Evolutionary conservation across 1,139 yeast genomes (phyloP), one percentile per base, ranked within the genome.

Genomic region (Hanseniaspora sp.): DNA sequence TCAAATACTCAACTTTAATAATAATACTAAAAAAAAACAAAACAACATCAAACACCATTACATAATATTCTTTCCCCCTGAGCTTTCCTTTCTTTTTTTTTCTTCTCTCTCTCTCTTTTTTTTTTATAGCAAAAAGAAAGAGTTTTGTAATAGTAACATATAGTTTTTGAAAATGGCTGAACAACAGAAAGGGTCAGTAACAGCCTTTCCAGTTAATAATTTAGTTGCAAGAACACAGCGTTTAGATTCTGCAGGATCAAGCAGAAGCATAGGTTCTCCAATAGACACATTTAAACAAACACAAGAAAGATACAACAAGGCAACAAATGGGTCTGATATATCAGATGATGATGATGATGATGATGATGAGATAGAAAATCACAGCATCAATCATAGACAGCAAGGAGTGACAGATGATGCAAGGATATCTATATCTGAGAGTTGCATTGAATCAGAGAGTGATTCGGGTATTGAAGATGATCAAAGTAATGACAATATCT

Each of bases 371-470:
- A 23, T 37, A 1, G 29, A 39, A 13, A 17, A 23, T n/a, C 13
- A 46, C 3, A 40, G 43, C 12, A 8, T 15, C 11, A 31, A 31
- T 17, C 8, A 43, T 30, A 42, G 33, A 13, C 29, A 34, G 8
- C 13, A 33, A 6, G 38, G 12, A 7, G 18, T 43, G 17, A 4
- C 23, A 4, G 23, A 23, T 23, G 53, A 49, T 9, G 40, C 47
- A 3, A 43, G 48, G 43, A 34, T 49, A 5, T 49, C 53, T 8
- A 51, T 51, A 1, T 51, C 48, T 2, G 54, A 44, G 23, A 51
- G 54, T 28, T 51, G 54, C 30, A 51, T 51, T 17, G 44, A 38
- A 1, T 34, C 54, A 11, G 54, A 51, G 12, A 42, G 48, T 17
- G 54, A 51, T n/a, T 51, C 54, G 0, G 54, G 45, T n/a, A 11